Evolutionary conservation across 1,284 basidiomycete genomes (phyloP), one percentile per base, ranked within the genome.

Genomic region (Acaromyces ingoldii): DNA sequence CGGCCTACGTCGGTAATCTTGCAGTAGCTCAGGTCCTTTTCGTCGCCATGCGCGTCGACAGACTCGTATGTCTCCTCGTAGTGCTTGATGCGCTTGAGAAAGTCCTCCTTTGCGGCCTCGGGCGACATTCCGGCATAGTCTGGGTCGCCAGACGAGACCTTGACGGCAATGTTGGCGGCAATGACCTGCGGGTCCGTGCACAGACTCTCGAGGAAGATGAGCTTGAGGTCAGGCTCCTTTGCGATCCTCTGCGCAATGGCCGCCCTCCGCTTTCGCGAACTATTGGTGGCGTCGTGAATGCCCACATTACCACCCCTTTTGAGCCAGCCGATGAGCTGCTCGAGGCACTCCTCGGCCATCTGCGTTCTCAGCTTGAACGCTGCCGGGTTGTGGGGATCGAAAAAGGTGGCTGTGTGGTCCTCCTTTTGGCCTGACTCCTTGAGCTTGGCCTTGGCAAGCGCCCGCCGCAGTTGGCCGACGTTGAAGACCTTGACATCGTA

Each of bases 401-500:
- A 99, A 77, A 90, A 99, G 6, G 81, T 82, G 0, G 92, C 87
- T 0, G 86, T 90, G 74, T 98, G 95, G 70, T 95, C 88, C 69
- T 91, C 90, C 62, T 84, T 84, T 62, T 86, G 80, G 28, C 91
- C 90, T 55, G 83, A 83, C 76, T 85, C 85, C 58, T 53, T 44
- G 51, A 58, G 64, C 53, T 83, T 85, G 70, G 87, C 83, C 45
- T 82, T 83, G 4, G 92, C 92, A 60, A 91, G 84, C 0, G 87
- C 88, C 25, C 93, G 84, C 43, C 93, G 83, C 19, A 97, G 80
- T 76, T 98, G 93, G 4, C 95, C 95, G 28, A 97, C 95, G 73
- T 98, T 98, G 81, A 98, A 98, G 1, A 98, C 91, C 80, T 95
- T 89, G 55, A 98, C 95, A 62, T 93, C 85, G 77, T 97, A 99